Evolutionary conservation across 2,329 filamentous ascomycete genomes (phyloP).

Genomic region (Aspergillus texensis): DNA sequence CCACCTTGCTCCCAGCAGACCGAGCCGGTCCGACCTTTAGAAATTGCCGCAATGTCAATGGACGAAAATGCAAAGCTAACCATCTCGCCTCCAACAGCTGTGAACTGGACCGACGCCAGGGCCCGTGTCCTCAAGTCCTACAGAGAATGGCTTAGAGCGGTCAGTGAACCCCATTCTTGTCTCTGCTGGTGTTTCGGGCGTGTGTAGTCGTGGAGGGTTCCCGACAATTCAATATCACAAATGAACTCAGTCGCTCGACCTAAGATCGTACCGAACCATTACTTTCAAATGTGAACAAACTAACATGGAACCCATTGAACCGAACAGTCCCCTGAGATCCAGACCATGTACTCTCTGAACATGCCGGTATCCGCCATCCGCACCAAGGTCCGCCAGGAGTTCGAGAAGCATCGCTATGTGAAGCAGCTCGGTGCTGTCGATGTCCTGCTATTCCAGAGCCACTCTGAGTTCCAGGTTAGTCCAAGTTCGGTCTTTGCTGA

Average conservation of each 20-base stretch:
- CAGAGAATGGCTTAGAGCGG: slow-evolving; percentile 92
- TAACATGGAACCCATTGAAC: background rate
- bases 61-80: slow-evolving; percentile 28
- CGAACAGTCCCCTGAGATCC: slow-evolving; percentile 88
- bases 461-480: slow-evolving; percentile 88
- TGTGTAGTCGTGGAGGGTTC: background rate
- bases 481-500: background rate
- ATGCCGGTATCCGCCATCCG: slow-evolving; percentile 85
- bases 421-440: slow-evolving; percentile 87
- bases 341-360: slow-evolving; percentile 93
- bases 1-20: slow-evolving; percentile 6
- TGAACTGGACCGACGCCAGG: slow-evolving; percentile 87
- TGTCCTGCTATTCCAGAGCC: slow-evolving; percentile 85
- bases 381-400: slow-evolving; percentile 94
- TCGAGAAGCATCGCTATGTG: slow-evolving; percentile 92
- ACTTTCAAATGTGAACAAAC: background rate
- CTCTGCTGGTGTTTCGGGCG: background rate
- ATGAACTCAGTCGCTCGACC: background rate
- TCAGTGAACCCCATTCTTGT: slow-evolving; percentile 57
- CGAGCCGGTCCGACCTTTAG: slow-evolving; percentile 26
- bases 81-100: slow-evolving; percentile 58
- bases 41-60: slow-evolving; percentile 27
- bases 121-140: slow-evolving; percentile 85
- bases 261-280: background rate
- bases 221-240: background rate